Percentiles rank a stretch among this genome's conserved stretches.
phyloP scores from a whole-genome alignment of 2,329 filamentous ascomycete species.

The Cladosporium sp. region DNA sequence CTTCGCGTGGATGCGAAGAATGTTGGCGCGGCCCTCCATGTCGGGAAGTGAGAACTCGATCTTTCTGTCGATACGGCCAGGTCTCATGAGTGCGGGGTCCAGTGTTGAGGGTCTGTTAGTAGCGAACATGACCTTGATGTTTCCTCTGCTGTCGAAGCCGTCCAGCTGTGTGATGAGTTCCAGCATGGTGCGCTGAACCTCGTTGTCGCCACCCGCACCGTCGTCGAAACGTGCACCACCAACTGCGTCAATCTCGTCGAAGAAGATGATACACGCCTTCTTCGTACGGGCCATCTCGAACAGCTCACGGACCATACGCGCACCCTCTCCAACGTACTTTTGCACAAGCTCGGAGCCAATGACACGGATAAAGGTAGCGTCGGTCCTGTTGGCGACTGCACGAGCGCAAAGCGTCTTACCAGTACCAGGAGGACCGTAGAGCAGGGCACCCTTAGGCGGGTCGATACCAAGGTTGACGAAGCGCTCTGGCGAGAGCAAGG shows the following conservation, averaged over 20 bases:
- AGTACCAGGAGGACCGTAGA: conserved; percentile 97
- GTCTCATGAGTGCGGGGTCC: conserved; percentile 95
- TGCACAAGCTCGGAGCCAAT: conserved; percentile 97
- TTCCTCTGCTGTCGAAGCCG: conserved; percentile 92
- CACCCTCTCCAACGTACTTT: conserved; percentile 98
- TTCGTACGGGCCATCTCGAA: conserved; percentile 99
- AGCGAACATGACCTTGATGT: conserved; percentile 99
- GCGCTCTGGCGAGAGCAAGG: conserved; percentile 88
- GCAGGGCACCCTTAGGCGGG: conserved; percentile 91
- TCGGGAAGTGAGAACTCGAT: conserved; percentile 98
- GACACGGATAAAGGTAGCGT: conserved; percentile 97
- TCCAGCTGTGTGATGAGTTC: conserved; percentile 96
- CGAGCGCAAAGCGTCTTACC: conserved; percentile 97
- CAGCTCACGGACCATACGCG: conserved; percentile 95
- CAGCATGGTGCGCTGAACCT: conserved; percentile 97
- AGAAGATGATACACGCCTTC: conserved; percentile 99
- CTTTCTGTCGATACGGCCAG: conserved; percentile 96
- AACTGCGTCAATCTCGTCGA: conserved; percentile 96
- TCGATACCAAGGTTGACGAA: conserved; percentile 99
- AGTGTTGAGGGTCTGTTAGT: conserved; percentile 95
- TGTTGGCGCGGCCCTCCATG: conserved; percentile 95
- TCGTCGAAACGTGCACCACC: conserved; percentile 96
- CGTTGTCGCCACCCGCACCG: conserved; percentile 93
- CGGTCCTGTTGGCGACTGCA: conserved; percentile 95
- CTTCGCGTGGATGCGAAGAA: conserved; percentile 97